Conservation (phyloP, 306 rosid genomes). For the Citrullus mucosospermus region DNA sequence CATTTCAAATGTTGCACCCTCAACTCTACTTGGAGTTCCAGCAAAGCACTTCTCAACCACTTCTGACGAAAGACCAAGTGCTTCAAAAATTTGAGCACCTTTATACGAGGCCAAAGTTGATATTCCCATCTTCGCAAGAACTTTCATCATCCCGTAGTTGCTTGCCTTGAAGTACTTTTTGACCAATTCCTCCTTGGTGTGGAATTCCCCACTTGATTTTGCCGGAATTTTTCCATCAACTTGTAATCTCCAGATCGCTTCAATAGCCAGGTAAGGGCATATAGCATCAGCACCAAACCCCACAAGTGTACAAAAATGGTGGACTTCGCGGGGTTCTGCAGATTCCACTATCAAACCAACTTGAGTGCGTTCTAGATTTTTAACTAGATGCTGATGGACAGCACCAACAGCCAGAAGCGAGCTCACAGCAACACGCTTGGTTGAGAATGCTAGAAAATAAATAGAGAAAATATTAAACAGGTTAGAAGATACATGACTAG, state of each 20-base stretch:
- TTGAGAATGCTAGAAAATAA: constrained; percentile 60
- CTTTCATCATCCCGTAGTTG: constrained; percentile 97
- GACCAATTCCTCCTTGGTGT: constrained; percentile 64
- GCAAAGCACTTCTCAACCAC: constrained; percentile 91
- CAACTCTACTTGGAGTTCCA: constrained; percentile 96
- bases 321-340: constrained; percentile 98
- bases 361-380: constrained; percentile 78
- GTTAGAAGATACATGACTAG: neutral
- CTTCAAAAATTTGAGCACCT: constrained; percentile 99
- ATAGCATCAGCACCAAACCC: constrained; percentile 96
- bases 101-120: constrained; percentile 98
- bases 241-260: constrained; percentile 88
- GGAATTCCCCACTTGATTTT: constrained; percentile 52
- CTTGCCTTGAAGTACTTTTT: constrained; percentile 84
- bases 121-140: constrained; percentile 99
- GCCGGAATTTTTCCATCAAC: constrained; percentile 93
- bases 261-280: constrained; percentile 85
- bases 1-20: constrained; percentile 95
- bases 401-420: constrained; percentile 95
- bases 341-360: constrained; percentile 91
- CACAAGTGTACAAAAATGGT: constrained; percentile 93
- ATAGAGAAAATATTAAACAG: neutral
- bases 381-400: constrained; percentile 90
- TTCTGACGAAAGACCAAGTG: constrained; percentile 88
- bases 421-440: constrained; percentile 73